Base-by-base conservation (phyloP, 2,329 filamentous ascomycete species). In the Scedosporium aurantiacum region DNA sequence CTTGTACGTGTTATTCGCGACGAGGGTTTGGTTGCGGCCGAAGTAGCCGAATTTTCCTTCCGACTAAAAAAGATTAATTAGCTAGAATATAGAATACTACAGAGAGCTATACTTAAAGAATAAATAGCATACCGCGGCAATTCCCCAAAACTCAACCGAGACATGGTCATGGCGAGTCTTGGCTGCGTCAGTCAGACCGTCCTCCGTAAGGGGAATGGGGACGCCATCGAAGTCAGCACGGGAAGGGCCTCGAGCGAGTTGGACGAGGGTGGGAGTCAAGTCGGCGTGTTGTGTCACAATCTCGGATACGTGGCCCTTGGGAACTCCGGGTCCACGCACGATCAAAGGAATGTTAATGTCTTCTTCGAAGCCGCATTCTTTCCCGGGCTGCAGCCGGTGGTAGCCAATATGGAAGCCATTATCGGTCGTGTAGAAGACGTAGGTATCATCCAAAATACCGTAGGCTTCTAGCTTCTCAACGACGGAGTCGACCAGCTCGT, bases 361-460 rank as follows among this genome's bases (percentile, higher is more conserved):
- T 50, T 77, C 75, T 58, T 82, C 79, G 60, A 74, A 80, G 0
- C 76, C 77, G 55, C 78, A 81, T 37, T 75, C 72, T 65, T 83
- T 82, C 0, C 80, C 80, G 1, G 79, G 78, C 3, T 74, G 75
- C 43, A 82, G 67, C 1, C 79, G 76, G 63, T 82, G 79, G 63
- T 82, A 79, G 16, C 76, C 72, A 60, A 82, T 79, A 59, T 82
- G 80, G 66, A 75, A 82, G 1, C 79, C 79, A 60, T 83, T 82
- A 65, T 82, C 80, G 0, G 75, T 73, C 0, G 78, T 78, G 67
- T 79, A 83, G 59, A 82, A 73, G 45, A 82, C 74, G 65, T 81
- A 83, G 0, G 80, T 77, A 60, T 77, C 73, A 25, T 75, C 70
- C 1, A 76, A 62, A 1, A 74, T 60, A 0, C 68, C 70, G 5